Conservation (phyloP, 2,329 filamentous ascomycete genomes). For the Penicillium occitanis region DNA sequence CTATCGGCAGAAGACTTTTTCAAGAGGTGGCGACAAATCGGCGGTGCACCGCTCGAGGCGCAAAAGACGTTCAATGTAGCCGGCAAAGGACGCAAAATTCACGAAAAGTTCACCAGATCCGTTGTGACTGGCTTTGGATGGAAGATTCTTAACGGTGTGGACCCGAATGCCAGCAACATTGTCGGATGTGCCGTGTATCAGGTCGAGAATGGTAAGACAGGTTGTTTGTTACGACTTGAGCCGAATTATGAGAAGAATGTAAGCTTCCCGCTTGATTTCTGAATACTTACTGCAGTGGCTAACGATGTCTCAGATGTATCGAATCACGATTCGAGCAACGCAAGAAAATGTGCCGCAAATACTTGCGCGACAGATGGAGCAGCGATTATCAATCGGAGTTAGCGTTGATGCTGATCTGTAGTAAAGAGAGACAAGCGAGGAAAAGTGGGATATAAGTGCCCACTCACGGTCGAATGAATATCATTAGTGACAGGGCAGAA, state of each 20-base stretch:
- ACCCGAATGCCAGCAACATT: constrained; percentile 90
- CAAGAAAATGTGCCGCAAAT: constrained; percentile 83
- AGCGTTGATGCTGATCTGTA: constrained; percentile 22
- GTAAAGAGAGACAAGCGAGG: neutral
- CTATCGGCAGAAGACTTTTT: constrained; percentile 92
- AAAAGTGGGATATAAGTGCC: neutral
- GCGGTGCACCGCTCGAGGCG: constrained; percentile 79
- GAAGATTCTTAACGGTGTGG: constrained; percentile 80
- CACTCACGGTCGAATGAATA: neutral
- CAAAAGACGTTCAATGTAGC: constrained; percentile 78
- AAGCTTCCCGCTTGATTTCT: constrained; percentile 39
- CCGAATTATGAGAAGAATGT: constrained; percentile 92
- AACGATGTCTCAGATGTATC: constrained; percentile 71
- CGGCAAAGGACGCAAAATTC: constrained; percentile 63
- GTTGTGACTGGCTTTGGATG: constrained; percentile 84
- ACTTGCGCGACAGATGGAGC: constrained; percentile 83
- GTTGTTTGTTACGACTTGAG: constrained; percentile 88
- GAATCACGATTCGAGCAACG: constrained; percentile 88
- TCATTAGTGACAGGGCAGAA: neutral
- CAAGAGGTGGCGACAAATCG: constrained; percentile 98
- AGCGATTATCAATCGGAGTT: constrained; percentile 64
- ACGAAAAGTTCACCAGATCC: constrained; percentile 67
- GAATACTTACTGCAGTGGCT: neutral
- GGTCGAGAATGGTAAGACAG: constrained; percentile 80
- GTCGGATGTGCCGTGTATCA: constrained; percentile 84